Conservation (phyloP, 2,329 filamentous ascomycete genomes). For the Pseudocercospora fuligena region DNA sequence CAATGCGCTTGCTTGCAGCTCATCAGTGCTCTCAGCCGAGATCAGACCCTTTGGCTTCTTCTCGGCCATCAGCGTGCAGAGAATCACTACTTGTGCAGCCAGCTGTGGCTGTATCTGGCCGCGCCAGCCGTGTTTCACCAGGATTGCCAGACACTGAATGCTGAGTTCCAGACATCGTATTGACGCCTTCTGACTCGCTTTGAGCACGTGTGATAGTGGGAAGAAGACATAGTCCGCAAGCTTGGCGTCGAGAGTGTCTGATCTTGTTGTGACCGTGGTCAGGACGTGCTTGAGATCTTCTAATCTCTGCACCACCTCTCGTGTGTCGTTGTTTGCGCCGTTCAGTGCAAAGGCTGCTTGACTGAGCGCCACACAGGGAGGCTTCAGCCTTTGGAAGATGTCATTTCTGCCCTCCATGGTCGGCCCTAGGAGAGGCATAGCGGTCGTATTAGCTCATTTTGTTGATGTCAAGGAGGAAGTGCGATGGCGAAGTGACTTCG, state of each 20-base stretch:
- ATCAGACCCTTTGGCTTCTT: constrained; percentile 64
- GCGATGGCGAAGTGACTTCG: background rate
- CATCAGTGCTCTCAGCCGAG: constrained; percentile 66
- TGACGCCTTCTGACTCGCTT: constrained; percentile 73
- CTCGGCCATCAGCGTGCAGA: constrained; percentile 80
- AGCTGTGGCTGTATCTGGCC: constrained; percentile 71
- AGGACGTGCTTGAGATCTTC: constrained; percentile 52
- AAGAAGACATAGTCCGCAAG: constrained; percentile 95
- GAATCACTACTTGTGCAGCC: constrained; percentile 81
- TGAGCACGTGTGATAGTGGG: constrained; percentile 84
- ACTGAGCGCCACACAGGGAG: constrained; percentile 62
- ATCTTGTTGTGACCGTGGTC: constrained; percentile 34
- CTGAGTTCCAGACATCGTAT: constrained; percentile 75
- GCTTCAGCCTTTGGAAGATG: constrained; percentile 59
- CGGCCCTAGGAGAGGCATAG: constrained; percentile 27
- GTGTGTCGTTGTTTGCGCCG: constrained; percentile 45
- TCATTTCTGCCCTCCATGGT: constrained; percentile 42
- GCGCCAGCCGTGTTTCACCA: constrained; percentile 82
- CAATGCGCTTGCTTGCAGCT: constrained; percentile 74
- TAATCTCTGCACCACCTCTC: constrained; percentile 55
- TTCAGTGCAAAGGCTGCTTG: constrained; percentile 58
- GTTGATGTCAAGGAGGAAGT: background rate
- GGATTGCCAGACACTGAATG: constrained; percentile 72
- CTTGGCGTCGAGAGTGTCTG: constrained; percentile 70
- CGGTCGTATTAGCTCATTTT: background rate